Evolutionary conservation across 306 rosid genomes (phyloP).

Genomic region (Cajanus cajan): DNA sequence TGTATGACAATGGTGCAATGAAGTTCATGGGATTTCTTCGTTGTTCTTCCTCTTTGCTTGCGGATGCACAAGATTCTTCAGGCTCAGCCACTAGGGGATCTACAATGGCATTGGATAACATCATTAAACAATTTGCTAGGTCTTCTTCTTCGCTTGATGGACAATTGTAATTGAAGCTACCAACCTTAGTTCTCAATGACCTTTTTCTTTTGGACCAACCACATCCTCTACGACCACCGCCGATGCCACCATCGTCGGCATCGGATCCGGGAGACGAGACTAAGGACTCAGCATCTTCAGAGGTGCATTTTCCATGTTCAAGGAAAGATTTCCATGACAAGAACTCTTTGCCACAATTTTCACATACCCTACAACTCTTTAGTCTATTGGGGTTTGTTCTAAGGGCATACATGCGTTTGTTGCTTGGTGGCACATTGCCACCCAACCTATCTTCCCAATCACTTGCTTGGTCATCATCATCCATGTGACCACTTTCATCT

Average conservation of each 20-base stretch:
- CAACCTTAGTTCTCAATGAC: slow-evolving; percentile 63
- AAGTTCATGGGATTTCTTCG: slow-evolving; percentile 49
- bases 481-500: slow-evolving; percentile 49
- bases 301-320: slow-evolving; percentile 84
- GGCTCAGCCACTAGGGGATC: slow-evolving; percentile 54
- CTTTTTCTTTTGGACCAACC: slow-evolving; percentile 81
- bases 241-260: slow-evolving; percentile 33
- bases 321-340: slow-evolving; percentile 83
- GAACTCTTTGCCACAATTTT: slow-evolving; percentile 84
- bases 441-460: slow-evolving; percentile 75
- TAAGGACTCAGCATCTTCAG: slow-evolving; percentile 57
- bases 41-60: slow-evolving; percentile 70
- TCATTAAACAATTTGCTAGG: slow-evolving; percentile 83
- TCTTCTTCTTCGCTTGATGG: slow-evolving; percentile 91
- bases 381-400: slow-evolving; percentile 86
- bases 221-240: slow-evolving; percentile 33
- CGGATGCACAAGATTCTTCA: slow-evolving; percentile 83
- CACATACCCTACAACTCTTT: slow-evolving; percentile 71
- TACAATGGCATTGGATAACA: slow-evolving; percentile 75
- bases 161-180: slow-evolving; percentile 48
- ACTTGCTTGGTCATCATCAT: slow-evolving; percentile 63
- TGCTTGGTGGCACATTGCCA: slow-evolving; percentile 45
- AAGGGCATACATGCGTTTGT: slow-evolving; percentile 78
- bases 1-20: slow-evolving; percentile 49
- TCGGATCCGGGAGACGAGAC: slow-evolving; percentile 63